Percentiles rank a stretch among this genome's conserved stretches.
Conservation (phyloP, 176 grass and related monocot genomes). For the Guadua angustifolia region DNA sequence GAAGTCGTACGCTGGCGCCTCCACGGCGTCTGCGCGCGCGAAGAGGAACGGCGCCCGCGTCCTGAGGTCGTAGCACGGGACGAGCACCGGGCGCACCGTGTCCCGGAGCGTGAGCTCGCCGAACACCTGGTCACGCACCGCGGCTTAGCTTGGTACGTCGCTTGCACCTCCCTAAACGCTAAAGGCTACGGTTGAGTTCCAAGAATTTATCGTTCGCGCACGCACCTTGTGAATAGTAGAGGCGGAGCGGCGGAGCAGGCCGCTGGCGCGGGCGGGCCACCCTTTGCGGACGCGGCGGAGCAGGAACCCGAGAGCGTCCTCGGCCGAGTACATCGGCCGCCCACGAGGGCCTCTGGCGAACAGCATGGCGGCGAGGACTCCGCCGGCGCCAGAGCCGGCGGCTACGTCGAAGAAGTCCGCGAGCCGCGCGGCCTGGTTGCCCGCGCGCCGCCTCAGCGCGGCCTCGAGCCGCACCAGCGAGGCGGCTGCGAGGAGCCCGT, state of each 20-base stretch:
- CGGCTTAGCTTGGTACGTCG: background rate
- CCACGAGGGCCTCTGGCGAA: conserved; percentile 55
- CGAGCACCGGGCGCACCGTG: conserved; percentile 70
- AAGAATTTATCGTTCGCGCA: background rate
- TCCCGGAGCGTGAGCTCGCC: conserved; percentile 74
- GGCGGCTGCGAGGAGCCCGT: conserved; percentile 70
- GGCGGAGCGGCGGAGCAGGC: conserved; percentile 53
- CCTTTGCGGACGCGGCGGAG: conserved; percentile 41
- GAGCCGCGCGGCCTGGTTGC: conserved; percentile 56
- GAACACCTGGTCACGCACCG: conserved; percentile 42
- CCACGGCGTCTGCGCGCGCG: conserved; percentile 83
- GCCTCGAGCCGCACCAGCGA: conserved; percentile 73
- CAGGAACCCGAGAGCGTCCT: conserved; percentile 77
- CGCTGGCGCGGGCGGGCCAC: conserved; percentile 20
- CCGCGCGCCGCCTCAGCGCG: conserved; percentile 59
- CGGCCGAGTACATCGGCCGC: conserved; percentile 75
- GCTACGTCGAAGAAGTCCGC: conserved; percentile 91
- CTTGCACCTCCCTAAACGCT: background rate
- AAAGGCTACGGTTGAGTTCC: background rate
- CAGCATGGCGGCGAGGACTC: conserved; percentile 79
- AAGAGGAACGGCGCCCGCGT: conserved; percentile 82
- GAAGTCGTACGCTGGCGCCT: conserved; percentile 74
- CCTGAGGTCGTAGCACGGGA: conserved; percentile 84
- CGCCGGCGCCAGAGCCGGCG: conserved; percentile 79
- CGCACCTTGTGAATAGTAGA: conserved; percentile 39